phyloP scores from a whole-genome alignment of 495 filamentous ascomycete genomes.

The Annulohypoxylon maeteangense region DNA sequence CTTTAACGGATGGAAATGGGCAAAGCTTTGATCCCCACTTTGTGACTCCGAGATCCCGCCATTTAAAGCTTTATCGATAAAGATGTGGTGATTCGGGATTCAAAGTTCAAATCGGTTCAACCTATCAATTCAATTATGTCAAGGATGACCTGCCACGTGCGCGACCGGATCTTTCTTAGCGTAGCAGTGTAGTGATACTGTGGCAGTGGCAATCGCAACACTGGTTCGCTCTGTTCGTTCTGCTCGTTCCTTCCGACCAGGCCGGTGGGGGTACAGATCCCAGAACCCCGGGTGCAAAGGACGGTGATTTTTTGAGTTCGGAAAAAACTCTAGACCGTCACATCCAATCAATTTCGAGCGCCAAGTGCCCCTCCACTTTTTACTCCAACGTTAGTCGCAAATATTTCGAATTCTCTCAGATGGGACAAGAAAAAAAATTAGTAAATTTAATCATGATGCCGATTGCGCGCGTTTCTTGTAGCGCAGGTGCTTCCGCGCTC shows the following conservation, averaged over 20 bases:
- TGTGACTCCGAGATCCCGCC: neutral
- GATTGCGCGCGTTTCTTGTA: slow-evolving; percentile 22
- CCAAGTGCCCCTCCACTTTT: slow-evolving; percentile 32
- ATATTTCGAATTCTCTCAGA: slow-evolving; percentile 22
- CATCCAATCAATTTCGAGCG: slow-evolving; percentile 21
- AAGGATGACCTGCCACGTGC: neutral
- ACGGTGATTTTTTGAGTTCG: slow-evolving; percentile 12
- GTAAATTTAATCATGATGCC: slow-evolving; percentile 35
- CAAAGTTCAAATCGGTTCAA: neutral
- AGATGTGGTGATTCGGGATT: neutral
- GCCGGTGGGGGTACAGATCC: slow-evolving; percentile 11
- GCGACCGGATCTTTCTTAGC: neutral
- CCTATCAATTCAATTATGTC: slow-evolving; percentile 3
- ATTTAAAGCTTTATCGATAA: neutral
- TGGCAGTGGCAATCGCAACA: neutral
- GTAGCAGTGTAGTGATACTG: neutral
- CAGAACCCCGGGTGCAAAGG: slow-evolving; percentile 22
- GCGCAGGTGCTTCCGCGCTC: slow-evolving; percentile 28
- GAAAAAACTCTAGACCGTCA: slow-evolving; percentile 30
- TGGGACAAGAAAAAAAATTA: slow-evolving; percentile 34
- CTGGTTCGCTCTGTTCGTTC: neutral
- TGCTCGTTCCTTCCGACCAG: neutral
- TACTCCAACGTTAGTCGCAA: slow-evolving; percentile 36
- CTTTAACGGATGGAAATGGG: neutral
- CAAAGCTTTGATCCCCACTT: neutral